Evolutionary conservation across 805 yeast genomes (phyloP), one percentile per base, ranked within the genome.

Genomic region (Saturnispora serradocipensis): DNA sequence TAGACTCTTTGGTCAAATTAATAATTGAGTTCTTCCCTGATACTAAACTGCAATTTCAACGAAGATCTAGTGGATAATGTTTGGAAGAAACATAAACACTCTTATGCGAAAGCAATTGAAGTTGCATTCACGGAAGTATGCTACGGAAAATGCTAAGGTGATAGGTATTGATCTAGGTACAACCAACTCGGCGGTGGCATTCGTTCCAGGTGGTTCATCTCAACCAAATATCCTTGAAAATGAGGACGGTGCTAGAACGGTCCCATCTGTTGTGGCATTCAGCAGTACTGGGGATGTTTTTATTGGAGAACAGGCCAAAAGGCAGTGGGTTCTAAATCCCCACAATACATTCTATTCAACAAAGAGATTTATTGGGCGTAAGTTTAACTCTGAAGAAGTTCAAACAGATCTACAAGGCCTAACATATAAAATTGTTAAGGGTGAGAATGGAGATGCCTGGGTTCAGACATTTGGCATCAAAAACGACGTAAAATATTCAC

Each of bases 381-480:
- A 96, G 69, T 89, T 81, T 70, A 86, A 81, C 67, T 97, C 90
- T 70, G 65, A 71, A 52, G 97, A 89, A 73, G 96, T 90, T 56
- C 96, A 88, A 73, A 82, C 86, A 72, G 97, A 90, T 70, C 75
- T 88, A 64, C 76, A 77, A 62, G 84, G 85, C 72, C 91, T 89
- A 50, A 96, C 97, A 51, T 89, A 87, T 82, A 81, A 84, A 75
- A 88, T 89, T 59, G 85, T 86, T 63, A 84, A 88, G 76, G 48
- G 88, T 78, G 69, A 76, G 58, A 90, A 90, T 68, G 97, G 97
- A 59, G 97, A 90, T 67, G 97, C 97, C 53, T 89, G 97, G 96
- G 81, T 89, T 53, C 88, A 88, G 75, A 64, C 69, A 3, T 89
- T 95, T 56, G 48, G 48, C 4, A 55, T 56, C 10, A 61, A 61